Evolutionary conservation across 2,329 filamentous ascomycete genomes (phyloP).

Genomic region (Verticillium nonalfalfae): DNA sequence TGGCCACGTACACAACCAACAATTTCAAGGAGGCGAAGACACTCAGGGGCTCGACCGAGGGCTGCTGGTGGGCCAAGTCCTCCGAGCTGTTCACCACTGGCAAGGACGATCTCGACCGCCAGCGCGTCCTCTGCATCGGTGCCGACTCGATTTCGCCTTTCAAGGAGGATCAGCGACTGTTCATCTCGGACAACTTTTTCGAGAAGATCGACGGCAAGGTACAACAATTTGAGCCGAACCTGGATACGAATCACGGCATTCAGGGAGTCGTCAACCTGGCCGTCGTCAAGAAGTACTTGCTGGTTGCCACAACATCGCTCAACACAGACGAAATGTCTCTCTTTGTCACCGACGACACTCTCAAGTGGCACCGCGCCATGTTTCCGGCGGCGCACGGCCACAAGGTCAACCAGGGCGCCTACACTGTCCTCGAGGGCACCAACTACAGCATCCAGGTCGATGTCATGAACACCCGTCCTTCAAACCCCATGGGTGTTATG

Average conservation of each 20-base stretch:
- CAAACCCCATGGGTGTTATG: conserved; percentile 73
- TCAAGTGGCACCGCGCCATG: conserved; percentile 84
- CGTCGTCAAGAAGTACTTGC: conserved; percentile 76
- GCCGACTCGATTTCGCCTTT: conserved; percentile 64
- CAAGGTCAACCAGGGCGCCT: conserved; percentile 70
- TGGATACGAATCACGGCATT: conserved; percentile 69
- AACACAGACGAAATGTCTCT: conserved; percentile 87
- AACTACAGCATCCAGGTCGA: conserved; percentile 98
- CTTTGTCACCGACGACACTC: conserved; percentile 79
- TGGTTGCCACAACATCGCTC: conserved; percentile 73
- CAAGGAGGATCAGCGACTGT: conserved; percentile 68
- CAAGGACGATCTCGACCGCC: conserved; percentile 55
- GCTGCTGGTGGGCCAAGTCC: conserved; percentile 84
- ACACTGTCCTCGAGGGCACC: conserved; percentile 91
- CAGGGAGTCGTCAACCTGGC: conserved; percentile 78
- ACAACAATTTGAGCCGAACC: conserved; percentile 66
- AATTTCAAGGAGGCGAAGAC: conserved; percentile 68
- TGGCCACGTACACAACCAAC: conserved; percentile 71
- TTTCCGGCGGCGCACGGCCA: conserved; percentile 74
- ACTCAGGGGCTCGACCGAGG: conserved; percentile 62
- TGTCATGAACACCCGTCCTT: conserved; percentile 65
- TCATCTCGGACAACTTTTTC: conserved; percentile 84
- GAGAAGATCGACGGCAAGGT: conserved; percentile 37
- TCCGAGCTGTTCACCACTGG: conserved; percentile 68
- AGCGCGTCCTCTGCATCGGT: conserved; percentile 75